Conservation (phyloP, 2,329 filamentous ascomycete species). For the Aspergillus hortae region DNA sequence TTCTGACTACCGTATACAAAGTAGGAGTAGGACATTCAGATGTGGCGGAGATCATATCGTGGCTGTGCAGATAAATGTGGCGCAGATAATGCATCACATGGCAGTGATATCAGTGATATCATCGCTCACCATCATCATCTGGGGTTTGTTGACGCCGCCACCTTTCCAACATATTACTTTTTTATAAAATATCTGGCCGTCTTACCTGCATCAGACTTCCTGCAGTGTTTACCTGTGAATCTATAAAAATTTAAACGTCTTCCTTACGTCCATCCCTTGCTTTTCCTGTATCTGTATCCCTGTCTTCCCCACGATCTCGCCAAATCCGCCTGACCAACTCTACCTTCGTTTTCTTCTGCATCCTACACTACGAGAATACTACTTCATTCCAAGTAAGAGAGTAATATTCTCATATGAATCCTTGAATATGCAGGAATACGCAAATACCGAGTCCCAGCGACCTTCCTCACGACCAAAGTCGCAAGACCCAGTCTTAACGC, state of each 20-base stretch:
- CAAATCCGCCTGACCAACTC: background rate
- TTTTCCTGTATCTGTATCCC: no score
- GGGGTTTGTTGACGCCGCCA: background rate
- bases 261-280: background rate
- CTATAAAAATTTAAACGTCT: background rate
- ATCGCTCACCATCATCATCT: background rate
- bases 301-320: background rate
- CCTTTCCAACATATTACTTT: no score
- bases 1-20: background rate
- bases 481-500: constrained; percentile 50
- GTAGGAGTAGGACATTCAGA: no score
- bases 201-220: no score
- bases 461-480: constrained; percentile 29
- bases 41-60: background rate
- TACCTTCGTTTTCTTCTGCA: background rate
- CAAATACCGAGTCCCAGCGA: constrained; percentile 38
- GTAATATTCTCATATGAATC: background rate
- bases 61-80: background rate
- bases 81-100: background rate
- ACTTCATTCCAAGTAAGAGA: background rate
- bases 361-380: background rate
- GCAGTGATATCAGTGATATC: constrained; percentile 5
- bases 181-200: no score
- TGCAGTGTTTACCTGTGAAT: no score
- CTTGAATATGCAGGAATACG: constrained; percentile 41